Percentiles rank a stretch among this genome's conserved stretches.
These are phyloP conservation scores for Pseudocercospora pini-densiflorae DNA, from an alignment of 2,329 filamentous ascomycete species.

Conservation along the genomic window DNA sequence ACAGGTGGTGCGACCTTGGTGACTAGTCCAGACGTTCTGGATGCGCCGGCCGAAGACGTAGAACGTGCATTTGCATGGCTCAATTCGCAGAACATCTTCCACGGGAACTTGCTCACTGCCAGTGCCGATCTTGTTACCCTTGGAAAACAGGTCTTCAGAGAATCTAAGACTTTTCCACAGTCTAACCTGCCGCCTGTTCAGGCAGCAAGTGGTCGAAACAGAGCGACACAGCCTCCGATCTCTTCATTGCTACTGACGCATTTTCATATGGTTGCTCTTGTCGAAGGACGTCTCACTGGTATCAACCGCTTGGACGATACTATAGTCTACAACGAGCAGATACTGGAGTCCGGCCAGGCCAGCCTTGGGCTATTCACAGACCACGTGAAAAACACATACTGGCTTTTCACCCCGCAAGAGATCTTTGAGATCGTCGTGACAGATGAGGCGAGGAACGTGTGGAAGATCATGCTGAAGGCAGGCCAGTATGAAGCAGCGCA, in stretches of 20 bases:
- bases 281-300: slow-evolving; percentile 81
- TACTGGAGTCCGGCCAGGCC: slow-evolving; percentile 78
- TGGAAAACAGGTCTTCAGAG: slow-evolving; percentile 74
- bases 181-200: slow-evolving; percentile 72
- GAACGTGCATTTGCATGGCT: slow-evolving; percentile 84
- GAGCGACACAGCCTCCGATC: slow-evolving; percentile 71
- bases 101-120: slow-evolving; percentile 71
- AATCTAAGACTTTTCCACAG: slow-evolving; percentile 76
- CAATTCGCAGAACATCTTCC: slow-evolving; percentile 81
- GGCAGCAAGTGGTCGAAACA: slow-evolving; percentile 63
- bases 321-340: slow-evolving; percentile 83
- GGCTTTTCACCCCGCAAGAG: slow-evolving; percentile 88
- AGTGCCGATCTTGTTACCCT: slow-evolving; percentile 67
- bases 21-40: slow-evolving; percentile 72
- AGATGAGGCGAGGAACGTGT: slow-evolving; percentile 90
- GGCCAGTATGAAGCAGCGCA: slow-evolving; percentile 89
- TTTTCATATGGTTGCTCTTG: slow-evolving; percentile 86
- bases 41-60: slow-evolving; percentile 39
- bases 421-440: slow-evolving; percentile 93
- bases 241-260: slow-evolving; percentile 84
- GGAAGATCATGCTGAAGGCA: slow-evolving; percentile 87
- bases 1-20: slow-evolving; percentile 69
- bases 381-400: slow-evolving; percentile 93
- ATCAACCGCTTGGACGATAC: slow-evolving; percentile 86
- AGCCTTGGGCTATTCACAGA: slow-evolving; percentile 87